Conservation (phyloP, 1,284 basidiomycete species). For the Lignosus rhinocerotis region DNA sequence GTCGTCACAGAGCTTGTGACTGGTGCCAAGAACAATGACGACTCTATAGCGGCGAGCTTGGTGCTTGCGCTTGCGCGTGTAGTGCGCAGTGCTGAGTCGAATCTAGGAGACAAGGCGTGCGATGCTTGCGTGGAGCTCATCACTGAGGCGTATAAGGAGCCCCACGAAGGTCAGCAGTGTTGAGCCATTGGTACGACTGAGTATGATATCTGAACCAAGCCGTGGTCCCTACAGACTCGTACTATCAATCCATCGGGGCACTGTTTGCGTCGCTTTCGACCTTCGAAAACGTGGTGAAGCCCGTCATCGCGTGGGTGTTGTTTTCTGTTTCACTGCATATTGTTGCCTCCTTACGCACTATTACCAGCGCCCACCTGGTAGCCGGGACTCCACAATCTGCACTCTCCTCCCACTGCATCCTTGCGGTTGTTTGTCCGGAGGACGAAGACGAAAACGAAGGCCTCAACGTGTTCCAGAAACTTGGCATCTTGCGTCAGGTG, state of each 20-base stretch:
- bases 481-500: slow-evolving; percentile 57
- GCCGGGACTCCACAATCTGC: slow-evolving; percentile 64
- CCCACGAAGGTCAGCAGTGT: slow-evolving; percentile 59
- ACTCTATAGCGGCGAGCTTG: slow-evolving; percentile 75
- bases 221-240: slow-evolving; percentile 55
- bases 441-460: slow-evolving; percentile 38
- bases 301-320: slow-evolving; percentile 66
- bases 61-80: slow-evolving; percentile 80
- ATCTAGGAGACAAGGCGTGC: slow-evolving; percentile 77
- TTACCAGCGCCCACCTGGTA: slow-evolving; percentile 51
- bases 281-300: slow-evolving; percentile 65
- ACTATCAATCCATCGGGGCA: slow-evolving; percentile 67
- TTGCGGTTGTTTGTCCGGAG: slow-evolving; percentile 56
- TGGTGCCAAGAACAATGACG: slow-evolving; percentile 69
- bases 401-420: slow-evolving; percentile 66
- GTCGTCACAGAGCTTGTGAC: slow-evolving; percentile 87
- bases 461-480: slow-evolving; percentile 66
- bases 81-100: slow-evolving; percentile 68
- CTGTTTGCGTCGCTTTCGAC: slow-evolving; percentile 70
- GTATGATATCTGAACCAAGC: background rate
- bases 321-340: background rate
- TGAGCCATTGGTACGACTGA: background rate
- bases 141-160: slow-evolving; percentile 76
- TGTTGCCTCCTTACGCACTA: slow-evolving; percentile 1
- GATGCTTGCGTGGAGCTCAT: slow-evolving; percentile 77